Evolutionary conservation across 148 eudicot species (phyloP), one percentile per base, ranked within the genome.

Genomic region (Rhododendron vialii): DNA sequence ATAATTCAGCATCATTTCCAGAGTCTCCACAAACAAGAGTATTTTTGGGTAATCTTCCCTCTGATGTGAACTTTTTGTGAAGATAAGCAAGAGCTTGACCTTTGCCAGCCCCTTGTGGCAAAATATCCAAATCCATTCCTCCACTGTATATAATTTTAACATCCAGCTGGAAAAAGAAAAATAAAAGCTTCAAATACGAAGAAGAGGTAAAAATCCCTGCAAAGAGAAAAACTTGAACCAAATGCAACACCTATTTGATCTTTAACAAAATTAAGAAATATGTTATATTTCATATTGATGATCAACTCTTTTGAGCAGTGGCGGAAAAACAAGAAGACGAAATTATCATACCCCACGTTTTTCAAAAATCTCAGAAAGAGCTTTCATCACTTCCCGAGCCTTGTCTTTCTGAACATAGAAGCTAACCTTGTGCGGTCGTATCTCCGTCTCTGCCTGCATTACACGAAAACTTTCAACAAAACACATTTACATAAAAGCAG

Each of bases 31-130:
- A 93, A 83, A 86, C 96, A 85, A 93, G 94, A 75, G 96, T 93
- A 83, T 91, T 93, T 45, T 33, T 75, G 0, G 96, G 96, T 77
- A 80, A 20, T 82, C 88, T 91, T 55, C 92, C 94, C 83, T 90
- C 92, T 47, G 92, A 75, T 89, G 87, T 92, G 84, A 93, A 89
- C 86, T 91, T 93, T 86, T 92, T 90, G 28, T 88, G 91, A 91
- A 93, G 85, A 91, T 93, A 93, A 76, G 96, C 94, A 88, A 92
- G 91, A 78, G 96, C 96, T 89, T 93, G 95, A 48, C 96, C 96
- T 91, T 93, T 93, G 38, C 96, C 96, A 82, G 94, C 96, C 57
- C 96, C 94, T 92, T 92, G 94, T 51, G 96, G 92, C 91, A 93
- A 89, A 91, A 93, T 89, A 83, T 93, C 95, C 87, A 93, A 87